phyloP scores from a whole-genome alignment of 768 basidiomycete species.

The Psilocybe tampanensis region DNA sequence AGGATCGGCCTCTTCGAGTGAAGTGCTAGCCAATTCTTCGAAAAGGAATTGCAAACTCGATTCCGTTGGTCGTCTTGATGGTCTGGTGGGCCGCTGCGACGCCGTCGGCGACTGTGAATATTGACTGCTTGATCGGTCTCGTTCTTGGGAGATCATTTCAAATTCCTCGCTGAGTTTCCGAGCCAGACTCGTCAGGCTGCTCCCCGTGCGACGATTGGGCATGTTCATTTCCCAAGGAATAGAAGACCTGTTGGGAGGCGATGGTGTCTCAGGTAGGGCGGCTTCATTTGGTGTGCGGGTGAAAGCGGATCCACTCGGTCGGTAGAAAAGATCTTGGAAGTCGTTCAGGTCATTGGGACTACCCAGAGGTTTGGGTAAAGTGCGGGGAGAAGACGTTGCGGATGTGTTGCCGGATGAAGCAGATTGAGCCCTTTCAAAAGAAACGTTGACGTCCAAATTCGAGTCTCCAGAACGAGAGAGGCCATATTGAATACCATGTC shows the following conservation, averaged over 20 bases:
- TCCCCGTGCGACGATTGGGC: slow-evolving; percentile 35
- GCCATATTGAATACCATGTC: background rate
- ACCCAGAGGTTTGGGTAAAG: slow-evolving; percentile 56
- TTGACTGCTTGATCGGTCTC: slow-evolving; percentile 28
- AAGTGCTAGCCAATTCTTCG: slow-evolving; percentile 33
- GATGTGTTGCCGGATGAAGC: slow-evolving; percentile 16
- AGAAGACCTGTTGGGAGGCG: slow-evolving; percentile 26
- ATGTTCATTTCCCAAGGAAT: slow-evolving; percentile 37
- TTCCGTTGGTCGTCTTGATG: slow-evolving; percentile 29
- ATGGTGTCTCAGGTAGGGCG: slow-evolving; percentile 26
- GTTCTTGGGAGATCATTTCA: slow-evolving; percentile 39
- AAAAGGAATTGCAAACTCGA: slow-evolving; percentile 40
- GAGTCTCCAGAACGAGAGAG: background rate
- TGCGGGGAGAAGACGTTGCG: slow-evolving; percentile 39
- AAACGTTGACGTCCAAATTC: background rate
- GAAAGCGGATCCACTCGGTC: slow-evolving; percentile 35
- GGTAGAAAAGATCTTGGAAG: slow-evolving; percentile 76
- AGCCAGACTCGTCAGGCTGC: slow-evolving; percentile 49
- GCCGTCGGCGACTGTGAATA: slow-evolving; percentile 28
- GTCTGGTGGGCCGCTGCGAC: slow-evolving; percentile 10
- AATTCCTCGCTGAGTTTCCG: slow-evolving; percentile 55
- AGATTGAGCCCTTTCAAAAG: slow-evolving; percentile 14
- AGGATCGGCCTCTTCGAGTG: slow-evolving; percentile 22
- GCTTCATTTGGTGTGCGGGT: slow-evolving; percentile 21
- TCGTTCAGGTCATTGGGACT: slow-evolving; percentile 69